Conservation (phyloP, 2,329 filamentous ascomycete species). For the Fusarium albosuccineum region DNA sequence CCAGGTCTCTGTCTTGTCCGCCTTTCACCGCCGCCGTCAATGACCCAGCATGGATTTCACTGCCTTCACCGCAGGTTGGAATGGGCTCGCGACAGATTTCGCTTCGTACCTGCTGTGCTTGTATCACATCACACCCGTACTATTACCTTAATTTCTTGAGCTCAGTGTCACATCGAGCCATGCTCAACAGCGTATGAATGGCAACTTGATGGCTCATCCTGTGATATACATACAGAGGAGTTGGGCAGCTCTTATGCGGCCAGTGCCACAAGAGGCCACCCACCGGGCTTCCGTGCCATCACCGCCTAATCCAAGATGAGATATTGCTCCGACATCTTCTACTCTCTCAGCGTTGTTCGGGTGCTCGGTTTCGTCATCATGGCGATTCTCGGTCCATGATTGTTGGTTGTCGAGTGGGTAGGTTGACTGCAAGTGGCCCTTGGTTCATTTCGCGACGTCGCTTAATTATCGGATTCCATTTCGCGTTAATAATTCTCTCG, state of each 20-base stretch:
- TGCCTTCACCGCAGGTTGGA: slow-evolving; percentile 6
- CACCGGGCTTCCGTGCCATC: slow-evolving; percentile 1
- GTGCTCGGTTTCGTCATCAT: slow-evolving; percentile 15
- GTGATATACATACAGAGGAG: neutral
- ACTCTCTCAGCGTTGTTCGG: neutral
- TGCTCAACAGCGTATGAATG: neutral
- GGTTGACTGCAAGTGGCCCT: slow-evolving; percentile 23
- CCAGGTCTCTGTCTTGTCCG: neutral
- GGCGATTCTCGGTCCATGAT: slow-evolving; percentile 27
- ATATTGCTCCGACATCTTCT: slow-evolving; percentile 3
- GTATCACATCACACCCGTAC: slow-evolving; percentile 7
- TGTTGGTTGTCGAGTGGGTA: slow-evolving; percentile 29
- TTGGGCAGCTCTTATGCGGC: slow-evolving; percentile 2
- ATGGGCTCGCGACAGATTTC: slow-evolving; percentile 6
- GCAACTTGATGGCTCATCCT: neutral
- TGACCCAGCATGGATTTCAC: slow-evolving; percentile 12
- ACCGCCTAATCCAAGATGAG: slow-evolving; percentile 12
- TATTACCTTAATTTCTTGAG: slow-evolving; percentile 18
- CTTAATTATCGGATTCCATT: slow-evolving; percentile 35
- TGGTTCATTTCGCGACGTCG: slow-evolving; percentile 36
- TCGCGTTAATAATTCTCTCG: slow-evolving; percentile 15
- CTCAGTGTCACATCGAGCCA: slow-evolving; percentile 8
- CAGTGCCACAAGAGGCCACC: slow-evolving; percentile 1
- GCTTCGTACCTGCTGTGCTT: slow-evolving; percentile 39
- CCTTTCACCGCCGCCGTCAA: slow-evolving; percentile 26